phyloP scores from a whole-genome alignment of 169 alveolate species.

The Cystoisospora suis region DNA sequence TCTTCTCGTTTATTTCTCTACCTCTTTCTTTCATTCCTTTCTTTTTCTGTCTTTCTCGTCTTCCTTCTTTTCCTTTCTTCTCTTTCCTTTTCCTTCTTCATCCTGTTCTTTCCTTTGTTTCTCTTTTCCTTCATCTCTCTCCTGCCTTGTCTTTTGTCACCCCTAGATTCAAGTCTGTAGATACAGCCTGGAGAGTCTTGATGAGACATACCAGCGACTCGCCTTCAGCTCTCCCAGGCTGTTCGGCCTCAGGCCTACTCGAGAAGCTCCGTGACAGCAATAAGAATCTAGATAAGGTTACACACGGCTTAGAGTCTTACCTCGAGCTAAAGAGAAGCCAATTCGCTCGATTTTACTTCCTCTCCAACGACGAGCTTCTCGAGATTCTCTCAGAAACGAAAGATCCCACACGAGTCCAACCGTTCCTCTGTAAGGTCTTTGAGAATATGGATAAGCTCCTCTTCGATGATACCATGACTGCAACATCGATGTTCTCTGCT shows the following conservation, averaged over 20 bases:
- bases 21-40: not conserved
- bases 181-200: constrained; percentile 90
- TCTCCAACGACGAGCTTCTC: constrained; percentile 93
- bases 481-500: constrained; percentile 87
- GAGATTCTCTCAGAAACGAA: constrained; percentile 95
- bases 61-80: not conserved
- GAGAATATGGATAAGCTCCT: constrained; percentile 87
- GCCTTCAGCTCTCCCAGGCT: constrained; percentile 80
- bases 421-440: constrained; percentile 94
- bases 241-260: constrained; percentile 81
- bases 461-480: constrained; percentile 80
- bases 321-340: constrained; percentile 93
- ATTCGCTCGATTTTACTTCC: constrained; percentile 97
- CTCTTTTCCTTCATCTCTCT: not conserved
- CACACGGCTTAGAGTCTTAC: constrained; percentile 90
- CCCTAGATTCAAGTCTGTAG: constrained; percentile 89
- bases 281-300: constrained; percentile 87
- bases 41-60: not conserved
- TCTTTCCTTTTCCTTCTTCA: not conserved
- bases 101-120: not conserved
- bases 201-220: constrained; percentile 83
- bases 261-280: constrained; percentile 82
- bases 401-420: constrained; percentile 92
- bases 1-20: not conserved
- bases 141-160: not conserved